Base-by-base conservation (phyloP, 2,329 filamentous ascomycete genomes). In the Sodiomyces alkalinus region DNA sequence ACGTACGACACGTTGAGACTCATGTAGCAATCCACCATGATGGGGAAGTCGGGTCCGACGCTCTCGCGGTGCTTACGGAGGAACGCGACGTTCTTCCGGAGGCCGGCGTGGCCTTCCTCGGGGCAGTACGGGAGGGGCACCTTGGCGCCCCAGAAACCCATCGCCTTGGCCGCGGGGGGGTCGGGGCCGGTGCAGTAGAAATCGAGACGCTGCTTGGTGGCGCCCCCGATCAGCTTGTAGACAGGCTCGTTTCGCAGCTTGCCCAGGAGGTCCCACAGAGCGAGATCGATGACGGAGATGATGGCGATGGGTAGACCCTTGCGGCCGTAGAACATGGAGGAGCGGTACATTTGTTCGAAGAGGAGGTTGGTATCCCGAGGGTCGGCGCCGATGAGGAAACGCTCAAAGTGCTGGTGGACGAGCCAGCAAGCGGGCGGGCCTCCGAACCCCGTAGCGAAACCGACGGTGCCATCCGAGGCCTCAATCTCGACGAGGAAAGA, bases 21-120 rank as follows among this genome's bases (percentile, higher is more conserved):
- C 86, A 94, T 94, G 58, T 92, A 94, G 64, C 86, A 94, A 58
- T 94, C 86, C 5, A 94, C 86, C 64, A 92, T 86, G 40, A 94
- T 66, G 25, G 86, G 86, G 50, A 90, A 94, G 51, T 93, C 80
- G 0, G 83, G 80, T 0, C 86, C 86, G 23, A 94, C 78, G 31
- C 71, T 71, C 47, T 85, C 80, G 30, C 85, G 73, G 53, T 93
- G 82, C 53, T 81, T 77, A 41, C 77, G 73, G 27, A 94, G 67
- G 49, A 86, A 94, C 49, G 83, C 83, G 30, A 93, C 68, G 49
- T 94, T 94, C 64, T 92, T 92, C 49, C 70, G 69, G 44, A 94
- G 58, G 4, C 86, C 86, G 33, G 68, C 73, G 15, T 74, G 73
- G 5, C 85, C 86, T 47, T 94, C 86, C 27, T 86, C 85, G 1